Base-by-base conservation (phyloP, 352 stramenopile species). In the Globisporangium yorkense region DNA sequence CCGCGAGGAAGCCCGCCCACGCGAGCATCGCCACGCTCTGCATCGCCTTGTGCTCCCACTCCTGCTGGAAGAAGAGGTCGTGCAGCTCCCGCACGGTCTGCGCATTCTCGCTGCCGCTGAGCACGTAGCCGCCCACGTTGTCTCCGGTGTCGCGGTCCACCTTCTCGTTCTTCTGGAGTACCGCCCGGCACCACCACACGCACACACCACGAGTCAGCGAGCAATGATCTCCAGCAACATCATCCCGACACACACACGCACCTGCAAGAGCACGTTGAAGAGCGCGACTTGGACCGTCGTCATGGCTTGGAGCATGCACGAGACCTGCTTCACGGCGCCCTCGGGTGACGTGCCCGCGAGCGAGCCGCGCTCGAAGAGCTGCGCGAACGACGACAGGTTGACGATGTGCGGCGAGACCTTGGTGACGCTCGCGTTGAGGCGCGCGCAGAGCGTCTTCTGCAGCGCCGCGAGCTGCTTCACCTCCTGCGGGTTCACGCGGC, bases 361-460 rank as follows among this genome's bases (percentile, higher is more conserved):
- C 16, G 71, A 89, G 40, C 75, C 76, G 44, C 76, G 76, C 60
- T 89, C 75, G 62, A 88, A 89, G 10, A 92, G 67, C 70, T 92
- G 80, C 5, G 70, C 64, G 54, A 89, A 87, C 48, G 79, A 84
- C 54, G 79, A 86, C 0, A 92, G 63, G 65, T 92, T 92, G 24
- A 92, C 80, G 62, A 92, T 89, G 58, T 92, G 80, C 50, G 82
- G 79, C 27, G 84, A 89, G 6, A 94, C 77, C 58, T 89, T 88
- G 1, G 80, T 66, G 35, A 91, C 75, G 24, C 75, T 71, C 1
- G 65, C 53, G 47, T 91, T 77, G 8, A 92, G 61, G 5, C 77
- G 79, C 40, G 65, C 63, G 56, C 78, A 88, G 9, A 92, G 66
- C 51, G 67, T 68, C 59, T 87, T 72, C 5, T 91, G 56, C 27